Conservation (phyloP, 78 protist species). For the Bodo saltans region DNA sequence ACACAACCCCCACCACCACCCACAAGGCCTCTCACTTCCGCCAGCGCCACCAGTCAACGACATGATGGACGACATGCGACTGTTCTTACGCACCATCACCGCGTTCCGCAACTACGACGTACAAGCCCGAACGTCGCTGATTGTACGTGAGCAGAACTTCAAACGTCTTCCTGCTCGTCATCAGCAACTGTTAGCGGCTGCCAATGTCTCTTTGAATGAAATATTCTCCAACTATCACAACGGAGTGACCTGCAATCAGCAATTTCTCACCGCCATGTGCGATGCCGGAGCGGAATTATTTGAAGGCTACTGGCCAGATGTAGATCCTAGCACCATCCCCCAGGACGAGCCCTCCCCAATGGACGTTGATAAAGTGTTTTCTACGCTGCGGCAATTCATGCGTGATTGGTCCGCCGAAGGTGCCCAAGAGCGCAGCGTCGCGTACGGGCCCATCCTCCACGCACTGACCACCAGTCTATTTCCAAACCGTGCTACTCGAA, state of each 20-base stretch:
- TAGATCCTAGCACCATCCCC: not conserved
- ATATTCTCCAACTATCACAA: not conserved
- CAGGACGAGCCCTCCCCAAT: not conserved
- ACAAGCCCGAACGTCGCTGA: not conserved
- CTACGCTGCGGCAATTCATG: slow-evolving; percentile 47
- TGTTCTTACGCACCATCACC: not conserved
- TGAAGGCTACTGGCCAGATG: slow-evolving; percentile 25
- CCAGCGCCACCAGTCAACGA: not conserved
- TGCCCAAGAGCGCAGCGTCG: slow-evolving; percentile 33
- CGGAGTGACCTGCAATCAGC: not conserved
- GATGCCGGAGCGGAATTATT: not conserved
- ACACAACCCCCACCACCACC: not conserved
- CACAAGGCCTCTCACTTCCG: not conserved
- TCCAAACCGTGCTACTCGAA: not conserved
- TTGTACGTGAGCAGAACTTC: not conserved
- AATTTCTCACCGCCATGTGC: not conserved
- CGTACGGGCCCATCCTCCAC: slow-evolving; percentile 40
- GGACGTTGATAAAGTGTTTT: slow-evolving; percentile 31
- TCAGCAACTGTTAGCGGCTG: slow-evolving; percentile 1
- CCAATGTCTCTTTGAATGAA: not conserved
- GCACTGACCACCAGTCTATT: not conserved
- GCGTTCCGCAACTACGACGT: not conserved
- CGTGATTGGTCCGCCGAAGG: slow-evolving; percentile 70
- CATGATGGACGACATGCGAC: not conserved
- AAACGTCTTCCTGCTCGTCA: not conserved